Evolutionary conservation across 2,329 filamentous ascomycete species (phyloP).

Genomic region (Rhynchosporium agropyri): DNA sequence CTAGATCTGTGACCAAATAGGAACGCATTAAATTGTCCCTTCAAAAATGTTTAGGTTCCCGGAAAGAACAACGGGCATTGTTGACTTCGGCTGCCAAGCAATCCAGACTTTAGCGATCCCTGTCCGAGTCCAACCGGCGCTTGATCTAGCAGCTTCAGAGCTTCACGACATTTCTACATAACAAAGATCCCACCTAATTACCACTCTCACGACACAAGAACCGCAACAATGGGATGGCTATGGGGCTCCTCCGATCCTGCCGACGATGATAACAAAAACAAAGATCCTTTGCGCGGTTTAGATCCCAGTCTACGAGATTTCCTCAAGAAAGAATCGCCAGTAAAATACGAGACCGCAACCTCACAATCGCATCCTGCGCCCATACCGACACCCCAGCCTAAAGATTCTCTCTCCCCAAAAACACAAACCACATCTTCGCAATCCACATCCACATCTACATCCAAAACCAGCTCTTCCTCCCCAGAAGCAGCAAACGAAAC

Average conservation of each 20-base stretch:
- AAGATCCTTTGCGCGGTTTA: constrained; percentile 62
- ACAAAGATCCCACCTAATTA: too few species aligned
- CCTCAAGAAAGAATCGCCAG: constrained; percentile 66
- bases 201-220: neutral
- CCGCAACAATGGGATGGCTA: constrained; percentile 42
- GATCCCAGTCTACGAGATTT: constrained; percentile 67
- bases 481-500: constrained; percentile 20
- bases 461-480: neutral
- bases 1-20: too few species aligned
- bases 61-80: neutral
- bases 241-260: constrained; percentile 38
- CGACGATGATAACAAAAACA: constrained; percentile 34
- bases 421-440: neutral
- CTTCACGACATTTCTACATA: neutral
- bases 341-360: constrained; percentile 45
- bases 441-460: too few species aligned
- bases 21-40: too few species aligned
- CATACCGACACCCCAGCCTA: constrained; percentile 10
- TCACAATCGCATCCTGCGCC: constrained; percentile 17
- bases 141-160: neutral
- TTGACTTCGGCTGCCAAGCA: neutral
- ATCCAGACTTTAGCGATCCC: constrained; percentile 10
- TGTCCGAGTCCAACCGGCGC: neutral
- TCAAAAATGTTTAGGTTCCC: too few species aligned
- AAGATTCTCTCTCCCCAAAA: constrained; percentile 21